These are phyloP conservation scores for Leccinum huronense DNA, from an alignment of 1,284 basidiomycete genomes.

Conservation along the genomic window DNA sequence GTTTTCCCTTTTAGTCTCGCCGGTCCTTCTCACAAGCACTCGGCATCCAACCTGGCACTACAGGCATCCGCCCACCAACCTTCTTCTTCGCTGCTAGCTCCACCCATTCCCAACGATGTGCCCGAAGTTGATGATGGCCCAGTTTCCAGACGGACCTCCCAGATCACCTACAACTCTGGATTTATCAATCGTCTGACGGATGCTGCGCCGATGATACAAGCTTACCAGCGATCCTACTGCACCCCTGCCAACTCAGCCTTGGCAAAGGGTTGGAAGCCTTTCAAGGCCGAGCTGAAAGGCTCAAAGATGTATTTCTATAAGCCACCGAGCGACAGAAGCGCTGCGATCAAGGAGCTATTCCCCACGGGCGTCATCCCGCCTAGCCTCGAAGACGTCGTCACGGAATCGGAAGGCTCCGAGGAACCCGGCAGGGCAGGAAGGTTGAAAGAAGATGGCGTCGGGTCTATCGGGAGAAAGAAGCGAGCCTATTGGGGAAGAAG, in stretches of 20 bases:
- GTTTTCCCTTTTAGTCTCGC: constrained; percentile 36
- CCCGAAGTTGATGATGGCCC: constrained; percentile 25
- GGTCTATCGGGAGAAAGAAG: constrained; percentile 48
- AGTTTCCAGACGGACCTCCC: constrained; percentile 60
- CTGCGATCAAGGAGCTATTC: constrained; percentile 69
- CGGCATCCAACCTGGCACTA: constrained; percentile 22
- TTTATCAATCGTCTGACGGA: constrained; percentile 72
- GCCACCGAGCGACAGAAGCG: constrained; percentile 63
- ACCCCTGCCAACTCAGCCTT: constrained; percentile 35
- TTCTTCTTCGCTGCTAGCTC: constrained; percentile 45
- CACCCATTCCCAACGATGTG: constrained; percentile 46
- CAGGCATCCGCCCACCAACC: constrained; percentile 22
- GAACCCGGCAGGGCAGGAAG: constrained; percentile 32
- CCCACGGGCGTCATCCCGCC: constrained; percentile 59
- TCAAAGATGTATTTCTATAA: constrained; percentile 83
- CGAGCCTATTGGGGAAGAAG: constrained; percentile 76
- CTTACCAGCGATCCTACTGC: constrained; percentile 32
- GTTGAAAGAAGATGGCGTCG: constrained; percentile 36
- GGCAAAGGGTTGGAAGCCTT: constrained; percentile 77
- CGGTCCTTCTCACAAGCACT: constrained; percentile 32
- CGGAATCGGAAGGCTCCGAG: constrained; percentile 28
- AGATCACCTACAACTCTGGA: constrained; percentile 70
- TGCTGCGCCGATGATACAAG: constrained; percentile 40
- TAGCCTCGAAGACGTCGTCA: constrained; percentile 43
- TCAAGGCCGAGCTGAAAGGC: constrained; percentile 76